Evolutionary conservation across 1,139 yeast species (phyloP), one percentile per base, ranked within the genome.

Genomic region (Kodamaea suecica): DNA sequence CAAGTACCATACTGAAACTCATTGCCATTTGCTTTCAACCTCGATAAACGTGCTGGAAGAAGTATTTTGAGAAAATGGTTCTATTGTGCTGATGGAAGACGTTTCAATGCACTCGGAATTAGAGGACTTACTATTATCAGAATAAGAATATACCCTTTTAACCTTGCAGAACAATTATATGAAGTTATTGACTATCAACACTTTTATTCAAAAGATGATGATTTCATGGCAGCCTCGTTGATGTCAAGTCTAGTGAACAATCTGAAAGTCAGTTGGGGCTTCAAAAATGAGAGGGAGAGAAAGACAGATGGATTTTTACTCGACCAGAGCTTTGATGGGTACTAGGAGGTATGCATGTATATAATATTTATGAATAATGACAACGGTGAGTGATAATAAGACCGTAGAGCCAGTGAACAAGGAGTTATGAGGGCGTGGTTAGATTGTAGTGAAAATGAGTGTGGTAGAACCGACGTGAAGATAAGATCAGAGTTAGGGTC

Each of bases 231-330:
- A 38, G 30, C 19, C 24, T 32, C 26, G 24, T 30, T 9, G 17
- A 26, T 15, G 34, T 36, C 11, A 24, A 28, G 6, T 49, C 48
- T 23, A 63, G 60, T 24, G 57, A 53, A 39, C 71, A 67, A 30
- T 48, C 46, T 33, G 73, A 68, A 43, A 53, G 70, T 26, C 72
- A 66, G 48, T 57, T 68, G 36, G 53, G 74, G 35, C 48, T 61
- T 41, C 73, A 67, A 42, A 61, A 67, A 40, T 47, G 66, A 45
- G 55, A 51, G 34, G 72, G n/a, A n/a, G n/a, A n/a, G n/a, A n/a
- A n/a, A n/a, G n/a, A n/a, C n/a, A 67, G 39, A 52, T 65, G 31
- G 36, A 33, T 19, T 25, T 25, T 13, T 25, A 25, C n/a, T n/a
- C n/a, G n/a, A n/a, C n/a, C n/a, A n/a, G n/a, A n/a, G n/a, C n/a